Conservation (phyloP, 176 grass and related monocot species). For the Olyra latifolia region DNA sequence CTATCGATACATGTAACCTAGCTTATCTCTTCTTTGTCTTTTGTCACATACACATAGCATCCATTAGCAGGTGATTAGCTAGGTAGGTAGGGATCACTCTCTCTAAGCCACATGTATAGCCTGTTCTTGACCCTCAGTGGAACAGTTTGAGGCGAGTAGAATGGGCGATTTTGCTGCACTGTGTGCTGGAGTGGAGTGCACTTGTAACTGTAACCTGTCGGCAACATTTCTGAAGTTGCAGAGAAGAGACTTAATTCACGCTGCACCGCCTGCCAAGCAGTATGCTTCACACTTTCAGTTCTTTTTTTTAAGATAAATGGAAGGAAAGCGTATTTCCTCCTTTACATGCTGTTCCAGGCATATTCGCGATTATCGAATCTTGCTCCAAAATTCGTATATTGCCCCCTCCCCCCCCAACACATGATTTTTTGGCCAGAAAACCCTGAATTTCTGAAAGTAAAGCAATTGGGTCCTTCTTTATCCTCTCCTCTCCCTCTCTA, state of each 20-base stretch:
- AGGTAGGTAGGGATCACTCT: neutral
- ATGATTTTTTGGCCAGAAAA: too few species aligned
- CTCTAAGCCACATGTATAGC: conserved; percentile 26
- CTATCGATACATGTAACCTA: conserved; percentile 20
- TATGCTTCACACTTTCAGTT: neutral
- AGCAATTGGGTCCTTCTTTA: too few species aligned
- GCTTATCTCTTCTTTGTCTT: neutral
- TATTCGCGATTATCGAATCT: too few species aligned
- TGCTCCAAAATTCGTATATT: too few species aligned
- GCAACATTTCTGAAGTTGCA: conserved; percentile 32
- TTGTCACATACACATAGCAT: neutral
- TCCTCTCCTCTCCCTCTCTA: too few species aligned
- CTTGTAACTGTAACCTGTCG: neutral
- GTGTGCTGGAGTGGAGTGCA: conserved; percentile 2
- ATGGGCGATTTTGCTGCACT: conserved; percentile 49
- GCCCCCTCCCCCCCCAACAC: too few species aligned
- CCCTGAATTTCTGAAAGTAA: too few species aligned
- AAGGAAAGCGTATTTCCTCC: too few species aligned
- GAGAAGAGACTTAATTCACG: neutral
- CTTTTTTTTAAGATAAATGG: too few species aligned
- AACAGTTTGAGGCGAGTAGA: neutral
- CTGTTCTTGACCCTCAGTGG: neutral
- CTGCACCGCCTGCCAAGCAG: neutral
- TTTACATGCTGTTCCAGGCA: too few species aligned
- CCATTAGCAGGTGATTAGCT: conserved; percentile 11